Evolutionary conservation across 306 rosid species (phyloP).

Genomic region (Cucurbita moschata): DNA sequence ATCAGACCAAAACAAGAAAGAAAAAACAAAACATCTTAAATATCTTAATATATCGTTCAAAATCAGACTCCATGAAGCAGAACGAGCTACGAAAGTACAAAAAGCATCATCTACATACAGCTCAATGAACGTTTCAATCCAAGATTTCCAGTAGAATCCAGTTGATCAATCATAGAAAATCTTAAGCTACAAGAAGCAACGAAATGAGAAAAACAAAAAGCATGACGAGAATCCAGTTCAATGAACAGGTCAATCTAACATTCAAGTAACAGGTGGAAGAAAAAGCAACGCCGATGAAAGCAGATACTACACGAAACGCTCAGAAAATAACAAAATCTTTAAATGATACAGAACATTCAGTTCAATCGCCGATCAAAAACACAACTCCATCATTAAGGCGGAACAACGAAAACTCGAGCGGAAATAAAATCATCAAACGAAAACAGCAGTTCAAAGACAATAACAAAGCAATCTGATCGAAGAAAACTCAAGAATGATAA

Average conservation of each 20-base stretch:
- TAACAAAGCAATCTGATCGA: neutral
- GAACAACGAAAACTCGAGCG: neutral
- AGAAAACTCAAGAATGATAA: neutral
- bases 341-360: neutral
- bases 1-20: neutral
- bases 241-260: neutral
- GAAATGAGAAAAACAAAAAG: neutral
- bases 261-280: neutral
- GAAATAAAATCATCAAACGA: neutral
- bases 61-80: neutral
- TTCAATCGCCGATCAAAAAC: neutral
- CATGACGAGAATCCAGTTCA: neutral
- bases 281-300: neutral
- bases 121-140: neutral
- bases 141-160: neutral
- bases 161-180: neutral
- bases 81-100: neutral
- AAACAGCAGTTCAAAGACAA: neutral
- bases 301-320: neutral
- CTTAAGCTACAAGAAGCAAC: neutral
- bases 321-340: neutral
- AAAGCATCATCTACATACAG: neutral
- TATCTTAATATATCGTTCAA: neutral
- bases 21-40: neutral
- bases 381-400: neutral